Percentiles rank a stretch among this genome's conserved stretches.
phyloP scores from a whole-genome alignment of 1,139 yeast genomes.

The Wickerhamomyces sp. region DNA sequence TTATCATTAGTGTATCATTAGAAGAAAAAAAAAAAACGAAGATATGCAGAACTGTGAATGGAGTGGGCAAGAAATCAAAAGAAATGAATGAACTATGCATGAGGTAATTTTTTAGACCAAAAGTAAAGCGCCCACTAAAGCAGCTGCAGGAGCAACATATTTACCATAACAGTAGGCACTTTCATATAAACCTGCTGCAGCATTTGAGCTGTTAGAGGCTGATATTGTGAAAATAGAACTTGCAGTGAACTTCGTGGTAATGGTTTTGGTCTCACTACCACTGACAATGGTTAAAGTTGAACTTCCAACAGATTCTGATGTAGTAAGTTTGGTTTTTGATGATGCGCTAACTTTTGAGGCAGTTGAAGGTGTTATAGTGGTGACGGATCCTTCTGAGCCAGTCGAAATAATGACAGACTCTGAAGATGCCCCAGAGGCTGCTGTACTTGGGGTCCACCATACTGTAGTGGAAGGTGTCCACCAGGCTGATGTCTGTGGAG shows the following conservation, averaged over 20 bases:
- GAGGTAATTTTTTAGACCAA: background rate
- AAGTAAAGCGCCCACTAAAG: constrained; percentile 10
- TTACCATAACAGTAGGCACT: background rate
- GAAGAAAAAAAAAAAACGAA: background rate
- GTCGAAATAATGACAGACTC: background rate
- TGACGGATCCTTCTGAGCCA: background rate
- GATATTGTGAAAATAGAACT: constrained; percentile 2
- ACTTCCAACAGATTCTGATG: background rate
- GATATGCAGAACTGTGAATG: background rate
- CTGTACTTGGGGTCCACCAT: constrained; percentile 14
- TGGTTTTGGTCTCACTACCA: constrained; percentile 4
- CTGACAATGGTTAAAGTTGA: constrained; percentile 2
- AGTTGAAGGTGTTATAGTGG: background rate
- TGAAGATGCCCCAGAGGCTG: constrained; percentile 3
- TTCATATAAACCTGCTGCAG: constrained; percentile 2
- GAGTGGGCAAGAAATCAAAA: background rate
- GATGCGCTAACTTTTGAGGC: background rate
- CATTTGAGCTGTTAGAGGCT: constrained; percentile 6
- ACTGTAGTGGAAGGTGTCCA: constrained; percentile 26
- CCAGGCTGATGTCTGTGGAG: constrained; percentile 25
- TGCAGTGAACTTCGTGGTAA: constrained; percentile 3
- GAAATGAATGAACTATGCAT: background rate
- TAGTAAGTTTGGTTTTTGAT: background rate
- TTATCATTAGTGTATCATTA: background rate
- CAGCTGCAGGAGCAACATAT: constrained; percentile 7